Base-by-base conservation (phyloP, 768 basidiomycete species). In the Boletus sp. region DNA sequence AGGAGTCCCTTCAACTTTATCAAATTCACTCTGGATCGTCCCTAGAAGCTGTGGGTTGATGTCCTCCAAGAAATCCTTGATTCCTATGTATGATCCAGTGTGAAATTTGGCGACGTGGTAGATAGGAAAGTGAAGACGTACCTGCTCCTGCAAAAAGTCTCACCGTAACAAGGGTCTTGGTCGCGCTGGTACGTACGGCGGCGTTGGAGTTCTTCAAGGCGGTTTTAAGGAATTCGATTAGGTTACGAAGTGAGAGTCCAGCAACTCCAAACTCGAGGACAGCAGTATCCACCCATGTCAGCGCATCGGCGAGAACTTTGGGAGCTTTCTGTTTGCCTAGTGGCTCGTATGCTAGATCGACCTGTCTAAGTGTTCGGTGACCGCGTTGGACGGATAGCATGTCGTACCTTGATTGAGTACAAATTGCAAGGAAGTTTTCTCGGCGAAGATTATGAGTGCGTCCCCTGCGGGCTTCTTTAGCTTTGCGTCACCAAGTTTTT, bases 401-500 rank as follows among this genome's bases (percentile, higher is more conserved):
- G 21, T 66, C 80, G 48, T 62, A 94, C 97, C 90, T 79, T 96
- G 95, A 55, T 82, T 83, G 3, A 99, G 80, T 19, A 98, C 90
- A 66, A 99, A 98, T 54, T 96, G 93, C 44, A 98, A 73, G 4
- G 93, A 97, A 0, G 91, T 93, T 72, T 87, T 95, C 71, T 98
- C 97, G 0, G 93, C 86, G 64, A 93, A 96, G 0, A 80, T 65
- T 2, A 83, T 65, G n/a, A 99, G 73, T 0, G 90, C 79, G 43
- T 99, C 97, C 21, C 92, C 89, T 21, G 95, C 92, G 5, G 95
- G 90, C 69, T 98, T 98, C 78, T 98, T 98, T 55, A 99, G 73
- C 67, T 99, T 99, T 73, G 90, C 75, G 66, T 99, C 97, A 21
- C 97, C 97, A 44, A 99, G 75, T 72, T 99, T 98, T 72, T 99